Conservation (phyloP, 257 asterid genomes). For the Petunia axillaris region DNA sequence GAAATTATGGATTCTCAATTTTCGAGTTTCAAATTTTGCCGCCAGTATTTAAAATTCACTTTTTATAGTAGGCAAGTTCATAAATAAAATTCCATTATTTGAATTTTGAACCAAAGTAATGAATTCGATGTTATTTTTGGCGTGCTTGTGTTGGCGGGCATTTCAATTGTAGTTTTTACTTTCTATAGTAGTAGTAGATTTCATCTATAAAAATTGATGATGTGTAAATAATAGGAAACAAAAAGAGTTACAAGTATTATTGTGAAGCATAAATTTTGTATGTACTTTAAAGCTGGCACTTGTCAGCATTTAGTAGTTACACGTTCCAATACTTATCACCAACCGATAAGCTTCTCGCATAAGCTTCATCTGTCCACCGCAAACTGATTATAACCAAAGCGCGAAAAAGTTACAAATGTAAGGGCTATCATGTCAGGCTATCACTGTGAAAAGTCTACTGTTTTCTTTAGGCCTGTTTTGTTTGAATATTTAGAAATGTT, state of each 20-base stretch:
- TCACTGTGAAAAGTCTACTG: no score
- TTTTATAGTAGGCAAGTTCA: neutral
- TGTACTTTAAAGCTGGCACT: no score
- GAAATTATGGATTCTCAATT: neutral
- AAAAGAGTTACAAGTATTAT: no score
- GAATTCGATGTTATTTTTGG: neutral
- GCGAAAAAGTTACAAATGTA: neutral
- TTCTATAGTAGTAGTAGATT: no score
- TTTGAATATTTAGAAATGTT: no score
- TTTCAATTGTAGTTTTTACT: no score
- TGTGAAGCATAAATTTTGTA: no score
- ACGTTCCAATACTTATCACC: neutral
- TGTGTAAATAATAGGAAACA: no score
- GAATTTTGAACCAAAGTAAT: neutral
- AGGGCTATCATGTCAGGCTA: no score
- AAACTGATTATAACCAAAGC: neutral
- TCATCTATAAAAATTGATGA: no score
- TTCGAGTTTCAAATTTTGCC: constrained; percentile 27
- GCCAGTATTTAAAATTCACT: constrained; percentile 4
- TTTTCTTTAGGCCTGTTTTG: no score
- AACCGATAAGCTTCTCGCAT: neutral
- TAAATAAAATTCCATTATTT: neutral
- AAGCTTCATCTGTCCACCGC: neutral
- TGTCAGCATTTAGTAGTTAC: no score
- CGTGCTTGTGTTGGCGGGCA: neutral